A percentile compares a stretch with the other conserved stretches of the same genome.
Evolutionary conservation across 2,329 filamentous ascomycete species (phyloP).

Genomic region (Cladosporium austrohemisphaericum): DNA sequence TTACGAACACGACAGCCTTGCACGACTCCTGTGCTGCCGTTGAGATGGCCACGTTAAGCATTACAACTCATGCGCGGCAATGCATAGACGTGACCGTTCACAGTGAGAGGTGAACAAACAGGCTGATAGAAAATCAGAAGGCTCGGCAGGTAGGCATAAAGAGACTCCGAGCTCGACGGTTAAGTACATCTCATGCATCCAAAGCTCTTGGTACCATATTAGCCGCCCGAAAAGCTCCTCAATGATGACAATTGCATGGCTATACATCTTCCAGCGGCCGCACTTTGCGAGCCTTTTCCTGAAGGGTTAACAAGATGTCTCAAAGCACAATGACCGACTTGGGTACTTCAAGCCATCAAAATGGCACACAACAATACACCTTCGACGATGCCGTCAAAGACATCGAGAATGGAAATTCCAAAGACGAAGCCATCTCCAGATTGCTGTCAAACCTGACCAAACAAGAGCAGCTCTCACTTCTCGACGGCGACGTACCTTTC

Average conservation of each 20-base stretch:
- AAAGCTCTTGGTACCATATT: not conserved
- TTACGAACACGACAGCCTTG: no score
- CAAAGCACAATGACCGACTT: no score
- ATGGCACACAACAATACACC: not conserved
- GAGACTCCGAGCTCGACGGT: not conserved
- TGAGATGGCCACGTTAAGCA: no score
- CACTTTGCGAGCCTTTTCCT: no score
- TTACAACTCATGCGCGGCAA: no score
- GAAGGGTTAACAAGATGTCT: no score
- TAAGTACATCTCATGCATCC: not conserved
- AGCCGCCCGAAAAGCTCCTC: conserved; percentile 2
- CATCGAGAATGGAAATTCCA: not conserved
- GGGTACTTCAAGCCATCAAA: no score
- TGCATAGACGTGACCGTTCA: no score
- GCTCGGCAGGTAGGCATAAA: not conserved
- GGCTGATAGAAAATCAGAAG: conserved; percentile 4
- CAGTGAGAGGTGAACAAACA: no score
- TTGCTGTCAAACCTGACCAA: not conserved
- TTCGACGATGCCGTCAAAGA: conserved; percentile 8
- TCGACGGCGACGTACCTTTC: conserved; percentile 17
- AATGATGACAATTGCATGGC: no score
- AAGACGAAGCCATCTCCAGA: not conserved
- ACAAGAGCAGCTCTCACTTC: conserved; percentile 9
- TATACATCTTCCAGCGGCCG: no score
- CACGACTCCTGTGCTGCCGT: no score